Evolutionary conservation across 1,139 yeast species (phyloP).

Genomic region (Saccharomycopsis phalli): DNA sequence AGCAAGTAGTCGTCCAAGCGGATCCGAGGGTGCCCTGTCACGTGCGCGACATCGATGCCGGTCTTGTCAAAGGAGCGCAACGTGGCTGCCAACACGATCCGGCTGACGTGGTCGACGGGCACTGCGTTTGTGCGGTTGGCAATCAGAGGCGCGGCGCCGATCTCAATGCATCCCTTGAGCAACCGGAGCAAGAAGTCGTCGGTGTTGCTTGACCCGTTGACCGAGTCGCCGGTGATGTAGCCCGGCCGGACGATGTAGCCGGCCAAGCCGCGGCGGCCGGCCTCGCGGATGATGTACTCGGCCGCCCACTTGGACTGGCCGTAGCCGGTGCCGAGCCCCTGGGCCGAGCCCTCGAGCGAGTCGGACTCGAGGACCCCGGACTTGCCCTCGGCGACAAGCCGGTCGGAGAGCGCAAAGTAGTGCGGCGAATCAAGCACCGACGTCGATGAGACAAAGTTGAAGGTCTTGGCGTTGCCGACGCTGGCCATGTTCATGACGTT

Average conservation of each 20-base stretch:
- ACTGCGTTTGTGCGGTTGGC: slow-evolving; percentile 88
- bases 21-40: slow-evolving; percentile 94
- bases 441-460: slow-evolving; percentile 91
- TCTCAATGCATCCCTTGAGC: slow-evolving; percentile 88
- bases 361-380: slow-evolving; percentile 76
- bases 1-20: slow-evolving; percentile 68
- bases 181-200: slow-evolving; percentile 92
- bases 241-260: slow-evolving; percentile 96
- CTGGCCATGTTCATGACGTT: slow-evolving; percentile 76
- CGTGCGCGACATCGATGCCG: slow-evolving; percentile 65
- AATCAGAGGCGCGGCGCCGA: slow-evolving; percentile 71
- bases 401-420: slow-evolving; percentile 70
- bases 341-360: slow-evolving; percentile 68
- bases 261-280: slow-evolving; percentile 77
- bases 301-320: slow-evolving; percentile 99
- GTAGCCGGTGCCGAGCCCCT: slow-evolving; percentile 83
- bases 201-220: slow-evolving; percentile 83
- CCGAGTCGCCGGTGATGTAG: slow-evolving; percentile 80
- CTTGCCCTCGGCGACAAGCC: slow-evolving; percentile 52
- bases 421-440: slow-evolving; percentile 83
- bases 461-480: slow-evolving; percentile 75
- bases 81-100: slow-evolving; percentile 78
- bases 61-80: slow-evolving; percentile 52
- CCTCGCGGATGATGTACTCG: slow-evolving; percentile 77
- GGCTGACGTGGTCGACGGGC: slow-evolving; percentile 96